phyloP scores from a whole-genome alignment of 106 monocot species.

The Acanthochlamys bracteata region DNA sequence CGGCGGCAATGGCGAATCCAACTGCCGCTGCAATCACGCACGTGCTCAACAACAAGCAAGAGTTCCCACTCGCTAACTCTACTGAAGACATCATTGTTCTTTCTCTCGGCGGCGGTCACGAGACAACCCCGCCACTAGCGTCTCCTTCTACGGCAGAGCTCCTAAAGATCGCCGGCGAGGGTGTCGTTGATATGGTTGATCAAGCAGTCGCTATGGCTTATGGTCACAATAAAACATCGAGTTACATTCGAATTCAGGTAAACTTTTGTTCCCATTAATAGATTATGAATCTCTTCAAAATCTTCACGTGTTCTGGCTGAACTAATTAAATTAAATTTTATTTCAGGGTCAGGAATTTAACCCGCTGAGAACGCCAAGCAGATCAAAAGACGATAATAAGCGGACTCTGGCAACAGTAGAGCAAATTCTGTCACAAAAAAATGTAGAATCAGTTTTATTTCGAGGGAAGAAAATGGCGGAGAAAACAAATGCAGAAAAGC shows the following conservation, averaged over 20 bases:
- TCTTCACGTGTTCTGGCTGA: neutral
- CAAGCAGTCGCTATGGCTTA: conserved; percentile 71
- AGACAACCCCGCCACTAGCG: conserved; percentile 1
- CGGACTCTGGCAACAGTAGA: neutral
- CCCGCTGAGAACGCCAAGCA: neutral
- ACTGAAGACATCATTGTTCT: conserved; percentile 66
- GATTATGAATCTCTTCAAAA: neutral
- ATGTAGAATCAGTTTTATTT: conserved; percentile 30
- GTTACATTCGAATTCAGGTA: conserved; percentile 80
- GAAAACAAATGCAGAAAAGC: conserved; percentile 2
- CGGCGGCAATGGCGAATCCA: conserved; percentile 59
- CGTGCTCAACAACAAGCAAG: conserved; percentile 85
- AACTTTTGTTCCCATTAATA: neutral
- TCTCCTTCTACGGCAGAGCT: conserved; percentile 21
- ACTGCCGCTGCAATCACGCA: conserved; percentile 81
- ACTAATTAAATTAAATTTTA: neutral
- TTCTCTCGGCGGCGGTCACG: conserved; percentile 41
- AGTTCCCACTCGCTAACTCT: conserved; percentile 62
- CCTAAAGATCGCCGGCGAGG: conserved; percentile 61
- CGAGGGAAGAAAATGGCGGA: conserved; percentile 26
- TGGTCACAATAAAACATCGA: conserved; percentile 35
- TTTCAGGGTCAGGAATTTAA: neutral
- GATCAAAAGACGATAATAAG: neutral
- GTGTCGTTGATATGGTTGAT: conserved; percentile 63
- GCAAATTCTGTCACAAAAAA: conserved; percentile 18